phyloP scores from a whole-genome alignment of 2,329 filamentous ascomycete species.

The Epichloe festucae region DNA sequence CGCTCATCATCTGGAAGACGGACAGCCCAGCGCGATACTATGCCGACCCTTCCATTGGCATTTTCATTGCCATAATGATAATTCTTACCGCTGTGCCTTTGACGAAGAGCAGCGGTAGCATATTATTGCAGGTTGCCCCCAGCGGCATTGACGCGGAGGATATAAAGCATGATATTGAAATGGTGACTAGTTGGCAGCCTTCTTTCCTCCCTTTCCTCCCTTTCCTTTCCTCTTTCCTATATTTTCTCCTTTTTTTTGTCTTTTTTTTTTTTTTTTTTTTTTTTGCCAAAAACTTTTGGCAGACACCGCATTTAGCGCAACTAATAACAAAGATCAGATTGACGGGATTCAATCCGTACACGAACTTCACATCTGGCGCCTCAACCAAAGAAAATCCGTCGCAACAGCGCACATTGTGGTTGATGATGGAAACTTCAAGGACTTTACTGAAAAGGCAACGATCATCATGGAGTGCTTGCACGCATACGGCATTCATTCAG shows the following conservation, averaged over 20 bases:
- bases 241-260: too few species aligned
- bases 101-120: slow-evolving; percentile 46
- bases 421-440: slow-evolving; percentile 38
- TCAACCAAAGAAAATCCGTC: slow-evolving; percentile 56
- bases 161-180: slow-evolving; percentile 56
- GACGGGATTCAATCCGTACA: slow-evolving; percentile 54
- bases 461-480: slow-evolving; percentile 57
- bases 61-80: slow-evolving; percentile 64
- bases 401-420: slow-evolving; percentile 59
- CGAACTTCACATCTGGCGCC: slow-evolving; percentile 61
- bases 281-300: neutral
- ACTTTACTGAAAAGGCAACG: slow-evolving; percentile 48
- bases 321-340: slow-evolving; percentile 30
- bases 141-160: slow-evolving; percentile 45
- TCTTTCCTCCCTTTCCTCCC: too few species aligned
- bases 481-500: slow-evolving; percentile 60
- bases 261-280: neutral
- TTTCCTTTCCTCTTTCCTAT: too few species aligned
- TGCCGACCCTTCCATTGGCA: slow-evolving; percentile 55
- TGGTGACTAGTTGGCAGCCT: slow-evolving; percentile 23
- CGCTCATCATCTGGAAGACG: slow-evolving; percentile 54
- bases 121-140: slow-evolving; percentile 56
- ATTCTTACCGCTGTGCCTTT: slow-evolving; percentile 50
- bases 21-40: slow-evolving; percentile 49
- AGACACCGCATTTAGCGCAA: neutral